phyloP scores from a whole-genome alignment of 2,329 filamentous ascomycete species.

The Botryotinia globosa region DNA sequence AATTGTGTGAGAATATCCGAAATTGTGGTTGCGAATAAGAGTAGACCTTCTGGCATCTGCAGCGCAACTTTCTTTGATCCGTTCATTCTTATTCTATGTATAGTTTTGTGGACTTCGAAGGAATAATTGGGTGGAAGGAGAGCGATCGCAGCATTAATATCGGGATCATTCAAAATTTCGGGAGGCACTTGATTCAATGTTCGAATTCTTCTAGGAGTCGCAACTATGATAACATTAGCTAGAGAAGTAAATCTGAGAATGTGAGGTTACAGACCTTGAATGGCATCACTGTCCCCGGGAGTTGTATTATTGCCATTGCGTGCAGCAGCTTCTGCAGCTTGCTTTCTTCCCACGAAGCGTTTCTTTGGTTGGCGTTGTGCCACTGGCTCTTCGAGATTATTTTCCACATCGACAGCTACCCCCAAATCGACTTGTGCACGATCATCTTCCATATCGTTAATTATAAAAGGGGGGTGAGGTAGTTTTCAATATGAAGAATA shows the following conservation, averaged over 20 bases:
- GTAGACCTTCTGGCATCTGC: slow-evolving; percentile 94
- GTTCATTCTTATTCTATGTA: slow-evolving; percentile 83
- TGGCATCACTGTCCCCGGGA: slow-evolving; percentile 59
- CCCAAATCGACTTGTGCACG: slow-evolving; percentile 68
- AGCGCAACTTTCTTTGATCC: slow-evolving; percentile 80
- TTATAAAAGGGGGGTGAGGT: not conserved
- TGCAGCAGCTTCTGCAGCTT: slow-evolving; percentile 59
- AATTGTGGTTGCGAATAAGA: slow-evolving; percentile 95
- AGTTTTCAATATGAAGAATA: not conserved
- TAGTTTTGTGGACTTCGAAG: slow-evolving; percentile 98
- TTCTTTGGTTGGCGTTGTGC: slow-evolving; percentile 74
- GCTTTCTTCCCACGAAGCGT: slow-evolving; percentile 81
- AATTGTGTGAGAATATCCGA: slow-evolving; percentile 95
- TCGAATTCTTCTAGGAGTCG: slow-evolving; percentile 68
- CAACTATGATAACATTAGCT: slow-evolving; percentile 50
- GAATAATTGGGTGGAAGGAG: slow-evolving; percentile 95
- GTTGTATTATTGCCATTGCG: slow-evolving; percentile 38
- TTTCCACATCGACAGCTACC: slow-evolving; percentile 63
- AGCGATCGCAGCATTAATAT: slow-evolving; percentile 81
- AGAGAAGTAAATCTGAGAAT: not conserved
- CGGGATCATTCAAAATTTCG: slow-evolving; percentile 79
- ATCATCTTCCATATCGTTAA: slow-evolving; percentile 68
- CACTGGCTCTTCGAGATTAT: slow-evolving; percentile 47
- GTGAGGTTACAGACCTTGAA: slow-evolving; percentile 57
- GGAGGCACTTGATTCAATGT: slow-evolving; percentile 88